phyloP scores from a whole-genome alignment of 139 green algal genomes.

The Micractinium conductrix region DNA sequence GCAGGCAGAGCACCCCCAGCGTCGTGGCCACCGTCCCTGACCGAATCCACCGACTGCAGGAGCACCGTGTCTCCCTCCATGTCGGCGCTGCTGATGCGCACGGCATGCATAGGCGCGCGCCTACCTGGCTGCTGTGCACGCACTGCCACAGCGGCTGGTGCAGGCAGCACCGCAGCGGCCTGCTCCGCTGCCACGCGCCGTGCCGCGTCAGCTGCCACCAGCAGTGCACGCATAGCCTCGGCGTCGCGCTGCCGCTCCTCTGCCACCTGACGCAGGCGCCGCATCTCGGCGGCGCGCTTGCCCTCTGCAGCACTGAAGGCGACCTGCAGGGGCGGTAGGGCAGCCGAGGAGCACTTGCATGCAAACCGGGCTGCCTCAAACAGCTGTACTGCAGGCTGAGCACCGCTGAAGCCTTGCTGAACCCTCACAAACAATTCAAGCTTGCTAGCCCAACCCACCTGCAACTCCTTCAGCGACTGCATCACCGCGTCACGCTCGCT shows the following conservation, averaged over 20 bases:
- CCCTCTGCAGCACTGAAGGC: background rate
- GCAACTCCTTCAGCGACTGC: background rate
- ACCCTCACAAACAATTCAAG: too few relatives aligned
- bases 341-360: background rate
- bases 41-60: background rate
- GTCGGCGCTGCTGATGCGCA: background rate
- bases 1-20: background rate
- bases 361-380: background rate
- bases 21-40: background rate
- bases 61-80: slow-evolving; percentile 3
- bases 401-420: too few relatives aligned
- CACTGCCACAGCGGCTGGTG: background rate
- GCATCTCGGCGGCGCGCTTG: slow-evolving; percentile 6
- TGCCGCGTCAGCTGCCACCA: too few relatives aligned
- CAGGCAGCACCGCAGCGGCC: background rate
- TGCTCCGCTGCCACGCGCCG: background rate
- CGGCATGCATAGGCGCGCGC: too few relatives aligned
- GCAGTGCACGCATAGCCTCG: background rate
- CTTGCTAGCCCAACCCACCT: background rate
- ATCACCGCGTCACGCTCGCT: background rate
- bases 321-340: background rate
- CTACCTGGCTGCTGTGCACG: background rate
- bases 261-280: slow-evolving; percentile 6
- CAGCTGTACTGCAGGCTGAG: background rate
- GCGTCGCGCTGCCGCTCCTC: slow-evolving; percentile 5